These are phyloP conservation scores for Nidula niveotomentosa DNA, from an alignment of 1,284 basidiomycete species.

Conservation along the genomic window DNA sequence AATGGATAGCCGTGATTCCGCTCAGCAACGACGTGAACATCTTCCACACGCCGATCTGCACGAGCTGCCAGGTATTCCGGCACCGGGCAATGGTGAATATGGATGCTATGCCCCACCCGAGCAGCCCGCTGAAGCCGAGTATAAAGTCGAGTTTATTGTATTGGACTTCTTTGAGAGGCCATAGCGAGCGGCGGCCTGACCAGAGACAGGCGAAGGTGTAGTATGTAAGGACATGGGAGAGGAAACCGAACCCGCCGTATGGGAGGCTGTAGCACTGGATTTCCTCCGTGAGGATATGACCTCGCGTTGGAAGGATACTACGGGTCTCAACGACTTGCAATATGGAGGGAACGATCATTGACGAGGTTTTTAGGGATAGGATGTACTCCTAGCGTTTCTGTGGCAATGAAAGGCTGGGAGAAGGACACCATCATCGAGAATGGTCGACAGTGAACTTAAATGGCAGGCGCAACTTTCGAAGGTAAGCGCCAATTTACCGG, in stretches of 20 bases:
- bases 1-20: conserved; percentile 12
- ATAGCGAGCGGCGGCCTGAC: conserved; percentile 22
- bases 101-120: conserved; percentile 12
- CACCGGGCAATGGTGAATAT: conserved; percentile 8
- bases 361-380: no score
- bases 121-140: conserved; percentile 18
- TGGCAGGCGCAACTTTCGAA: no score
- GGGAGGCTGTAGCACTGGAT: conserved; percentile 26
- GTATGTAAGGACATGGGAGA: conserved; percentile 26
- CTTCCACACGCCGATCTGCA: conserved; percentile 14
- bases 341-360: no score
- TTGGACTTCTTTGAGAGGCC: conserved; percentile 19
- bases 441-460: no score
- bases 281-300: conserved; percentile 11
- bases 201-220: conserved; percentile 24
- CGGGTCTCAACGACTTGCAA: no score
- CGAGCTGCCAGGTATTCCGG: conserved; percentile 13
- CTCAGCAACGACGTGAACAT: conserved; percentile 14
- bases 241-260: conserved; percentile 23
- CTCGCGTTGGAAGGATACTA: background rate
- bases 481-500: no score
- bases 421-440: no score
- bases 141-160: conserved; percentile 20
- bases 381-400: no score
- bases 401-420: no score